Evolutionary conservation across 208 protist genomes (phyloP).

Genomic region (Trypanosoma platydactyli): DNA sequence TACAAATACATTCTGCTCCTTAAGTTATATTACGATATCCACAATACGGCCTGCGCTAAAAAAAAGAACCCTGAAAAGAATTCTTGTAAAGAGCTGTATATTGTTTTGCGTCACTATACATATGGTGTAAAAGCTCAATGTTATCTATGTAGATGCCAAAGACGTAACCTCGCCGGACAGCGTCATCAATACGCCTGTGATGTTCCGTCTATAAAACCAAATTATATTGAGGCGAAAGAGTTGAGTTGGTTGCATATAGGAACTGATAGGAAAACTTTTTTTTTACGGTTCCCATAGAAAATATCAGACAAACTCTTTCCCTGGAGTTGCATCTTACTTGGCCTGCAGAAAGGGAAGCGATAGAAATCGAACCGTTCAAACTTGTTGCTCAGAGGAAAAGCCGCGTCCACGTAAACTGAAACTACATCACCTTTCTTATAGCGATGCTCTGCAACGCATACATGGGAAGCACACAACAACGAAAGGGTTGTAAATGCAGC

Average conservation of each 20-base stretch:
- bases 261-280: too few species aligned
- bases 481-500: too few species aligned
- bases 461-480: background rate
- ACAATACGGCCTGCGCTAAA: background rate
- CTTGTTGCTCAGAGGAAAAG: background rate
- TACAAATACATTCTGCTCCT: background rate
- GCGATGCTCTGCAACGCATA: background rate
- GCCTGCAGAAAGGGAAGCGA: conserved; percentile 2
- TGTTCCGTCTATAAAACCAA: too few species aligned
- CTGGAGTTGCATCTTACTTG: background rate
- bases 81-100: background rate
- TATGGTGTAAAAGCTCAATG: background rate
- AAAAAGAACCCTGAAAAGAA: conserved; percentile 6
- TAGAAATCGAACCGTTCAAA: conserved; percentile 9
- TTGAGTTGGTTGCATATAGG: too few species aligned
- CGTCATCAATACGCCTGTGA: too few species aligned
- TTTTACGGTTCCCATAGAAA: background rate
- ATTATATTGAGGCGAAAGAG: too few species aligned
- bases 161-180: too few species aligned
- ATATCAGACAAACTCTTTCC: background rate
- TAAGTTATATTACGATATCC: background rate
- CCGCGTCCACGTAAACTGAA: background rate
- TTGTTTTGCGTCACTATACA: background rate
- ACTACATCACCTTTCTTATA: conserved; percentile 5
- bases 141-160: background rate